These are phyloP conservation scores for Dictyostelium intermedium DNA, from an alignment of 78 protist genomes.

Conservation along the genomic window DNA sequence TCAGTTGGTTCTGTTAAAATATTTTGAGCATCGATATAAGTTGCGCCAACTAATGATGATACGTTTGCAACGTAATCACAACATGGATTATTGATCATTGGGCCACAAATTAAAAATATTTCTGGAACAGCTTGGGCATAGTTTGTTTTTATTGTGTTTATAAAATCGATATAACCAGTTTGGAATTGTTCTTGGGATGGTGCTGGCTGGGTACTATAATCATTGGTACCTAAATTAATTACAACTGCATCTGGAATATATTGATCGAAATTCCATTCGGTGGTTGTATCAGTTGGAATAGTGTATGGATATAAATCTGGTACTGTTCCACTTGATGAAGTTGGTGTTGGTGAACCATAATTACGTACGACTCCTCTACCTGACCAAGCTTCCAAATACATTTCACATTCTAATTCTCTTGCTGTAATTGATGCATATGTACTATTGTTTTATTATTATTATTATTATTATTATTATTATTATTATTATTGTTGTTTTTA, in stretches of 20 bases:
- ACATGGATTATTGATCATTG: slow-evolving; percentile 68
- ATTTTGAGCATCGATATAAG: slow-evolving; percentile 16
- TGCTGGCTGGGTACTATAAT: slow-evolving; percentile 24
- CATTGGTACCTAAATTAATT: slow-evolving; percentile 66
- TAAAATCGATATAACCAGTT: slow-evolving; percentile 1
- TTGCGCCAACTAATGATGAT: neutral
- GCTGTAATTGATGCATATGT: slow-evolving; percentile 30
- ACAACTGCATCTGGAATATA: slow-evolving; percentile 45
- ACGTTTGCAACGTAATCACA: slow-evolving; percentile 55
- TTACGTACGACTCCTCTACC: slow-evolving; percentile 61
- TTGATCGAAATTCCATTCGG: neutral
- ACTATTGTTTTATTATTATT: neutral
- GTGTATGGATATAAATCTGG: slow-evolving; percentile 22
- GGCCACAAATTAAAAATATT: slow-evolving; percentile 52
- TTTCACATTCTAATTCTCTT: slow-evolving; percentile 23
- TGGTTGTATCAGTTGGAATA: neutral
- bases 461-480: neutral
- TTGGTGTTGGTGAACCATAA: slow-evolving; percentile 14
- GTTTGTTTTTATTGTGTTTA: neutral
- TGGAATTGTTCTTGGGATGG: slow-evolving; percentile 50
- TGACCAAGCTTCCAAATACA: slow-evolving; percentile 37
- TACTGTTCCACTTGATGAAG: slow-evolving; percentile 16
- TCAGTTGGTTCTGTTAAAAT: slow-evolving; percentile 4
- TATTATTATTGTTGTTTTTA: neutral
- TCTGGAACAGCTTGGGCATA: neutral